A percentile compares a stretch with the other conserved stretches of the same genome.
Conservation (phyloP, 1,139 yeast genomes). For the Suhomyces guaymorum region DNA sequence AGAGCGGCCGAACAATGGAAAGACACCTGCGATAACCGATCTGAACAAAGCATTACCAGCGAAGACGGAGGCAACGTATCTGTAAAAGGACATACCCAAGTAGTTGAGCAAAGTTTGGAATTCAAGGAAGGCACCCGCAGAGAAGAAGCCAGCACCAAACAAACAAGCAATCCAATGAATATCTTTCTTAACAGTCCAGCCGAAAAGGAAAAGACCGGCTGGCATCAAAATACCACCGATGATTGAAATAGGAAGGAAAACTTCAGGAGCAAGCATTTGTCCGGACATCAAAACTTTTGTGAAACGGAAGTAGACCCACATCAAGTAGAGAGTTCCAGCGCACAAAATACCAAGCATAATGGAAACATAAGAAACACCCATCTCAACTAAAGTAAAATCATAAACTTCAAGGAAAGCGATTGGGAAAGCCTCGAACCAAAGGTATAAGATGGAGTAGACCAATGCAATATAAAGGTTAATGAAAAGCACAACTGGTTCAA, state of each 20-base stretch:
- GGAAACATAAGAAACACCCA: slow-evolving; percentile 49
- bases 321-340: slow-evolving; percentile 29
- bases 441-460: slow-evolving; percentile 54
- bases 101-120: slow-evolving; percentile 44
- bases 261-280: slow-evolving; percentile 36
- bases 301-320: slow-evolving; percentile 23
- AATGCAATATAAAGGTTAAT: slow-evolving; percentile 53
- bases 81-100: slow-evolving; percentile 36
- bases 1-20: slow-evolving; percentile 60
- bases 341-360: slow-evolving; percentile 45
- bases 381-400: slow-evolving; percentile 49
- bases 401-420: slow-evolving; percentile 48
- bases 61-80: slow-evolving; percentile 57
- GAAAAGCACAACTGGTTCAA: slow-evolving; percentile 49
- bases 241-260: slow-evolving; percentile 45
- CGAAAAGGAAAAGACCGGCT: slow-evolving; percentile 47
- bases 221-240: slow-evolving; percentile 46
- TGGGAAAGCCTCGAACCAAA: slow-evolving; percentile 66
- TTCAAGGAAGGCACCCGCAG: slow-evolving; percentile 38
- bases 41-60: slow-evolving; percentile 57
- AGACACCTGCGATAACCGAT: slow-evolving; percentile 57
- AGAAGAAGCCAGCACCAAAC: slow-evolving; percentile 43
- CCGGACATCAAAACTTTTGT: slow-evolving; percentile 27
- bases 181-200: slow-evolving; percentile 46
- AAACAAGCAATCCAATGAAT: slow-evolving; percentile 48